Base-by-base conservation (phyloP, 1,284 basidiomycete genomes). In the Vanrija pseudolonga region DNA sequence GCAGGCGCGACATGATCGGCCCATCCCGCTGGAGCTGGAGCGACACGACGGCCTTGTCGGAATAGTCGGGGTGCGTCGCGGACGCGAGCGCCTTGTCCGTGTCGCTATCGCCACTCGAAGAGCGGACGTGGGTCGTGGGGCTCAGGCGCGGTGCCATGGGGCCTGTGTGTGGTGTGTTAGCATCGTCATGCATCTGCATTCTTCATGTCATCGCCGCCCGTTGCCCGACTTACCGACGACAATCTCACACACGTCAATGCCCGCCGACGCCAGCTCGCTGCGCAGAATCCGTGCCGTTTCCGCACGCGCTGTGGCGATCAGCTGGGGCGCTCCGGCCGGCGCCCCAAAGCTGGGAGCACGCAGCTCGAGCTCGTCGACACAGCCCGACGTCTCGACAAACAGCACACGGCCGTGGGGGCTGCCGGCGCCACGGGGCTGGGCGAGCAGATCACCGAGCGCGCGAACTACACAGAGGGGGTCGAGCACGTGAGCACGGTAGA, bases 171-270 rank as follows among this genome's bases (percentile, higher is more conserved):
- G 52, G 26, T 53, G 38, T n/a, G 37, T 19, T 20, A 42, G 36
- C 47, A 20, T n/a, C n/a, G n/a, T n/a, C n/a, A n/a, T 11, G 32
- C 14, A n/a, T n/a, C n/a, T 37, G 19, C 20, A 26, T 23, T 15
- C 42, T 7, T 14, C 24, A 11, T 20, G 26, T 26, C 11, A 26
- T 18, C 24, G 12, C 28, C 28, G 41, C 19, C 19, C 9, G 12
- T 32, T 32, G 9, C 32, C 32, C 7, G 12, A 65, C 71, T 64
- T 53, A 72, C 72, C 72, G 12, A 67, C 68, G 12, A 68, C 59
- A 9, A 74, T 67, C 47, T 74, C 69, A 50, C 69, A 72, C 0
- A 72, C 71, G 32, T 67, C 66, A 19, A 74, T 63, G 3, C 68
- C 67, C 4, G 63, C 51, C 1, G 24, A 37, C 8, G 58, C 48